Evolutionary conservation across 257 asterid species (phyloP), one percentile per base, ranked within the genome.

Genomic region (Verbascum thapsus): DNA sequence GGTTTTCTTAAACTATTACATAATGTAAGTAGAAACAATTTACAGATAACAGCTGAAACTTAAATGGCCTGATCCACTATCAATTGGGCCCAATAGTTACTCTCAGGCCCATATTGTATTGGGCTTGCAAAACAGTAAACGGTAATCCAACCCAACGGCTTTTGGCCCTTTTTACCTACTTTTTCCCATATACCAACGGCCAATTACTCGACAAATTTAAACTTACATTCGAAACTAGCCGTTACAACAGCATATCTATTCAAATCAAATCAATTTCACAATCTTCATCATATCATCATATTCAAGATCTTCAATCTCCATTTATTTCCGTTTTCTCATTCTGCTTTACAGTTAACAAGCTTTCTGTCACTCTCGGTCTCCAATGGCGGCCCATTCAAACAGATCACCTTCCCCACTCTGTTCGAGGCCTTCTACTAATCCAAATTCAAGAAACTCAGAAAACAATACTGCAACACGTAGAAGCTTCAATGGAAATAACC

Each of bases 391-490:
- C 60, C 73, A 78, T 10, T 76, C 91, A 7, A 83, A 86, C 73
- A 75, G 83, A 77, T 81, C 95, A 8, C 90, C 85, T 15, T 88
- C 98, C n/a, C 90, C 95, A 9, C 66, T 82, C 39, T 58, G 85
- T 30, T 60, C 91, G 39, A 76, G 82, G 39, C 83, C 85, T 30
- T 51, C 7, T 5, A 2, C 32, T 10, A 71, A 70, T 51, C 75
- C 75, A 10, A 79, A 77, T 49, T 68, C 81, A 5, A 82, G 78
- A 81, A 79, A 57, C 51, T 54, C 82, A 12, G 84, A 83, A 53
- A 71, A 50, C 34, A 76, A 50, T 60, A 55, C 87, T 5, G 39
- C 78, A 20, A 32, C 53, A 17, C 81, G 98, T 32, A 79, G 83
- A 63, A 88, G 98, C 58, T 88, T 88, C 66, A 80, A 53, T 34